Percentiles rank a stretch among this genome's conserved stretches.
These are phyloP conservation scores for Dinochytrium kinnereticum DNA, from an alignment of 371 early-diverging fungal species.

Conservation along the genomic window DNA sequence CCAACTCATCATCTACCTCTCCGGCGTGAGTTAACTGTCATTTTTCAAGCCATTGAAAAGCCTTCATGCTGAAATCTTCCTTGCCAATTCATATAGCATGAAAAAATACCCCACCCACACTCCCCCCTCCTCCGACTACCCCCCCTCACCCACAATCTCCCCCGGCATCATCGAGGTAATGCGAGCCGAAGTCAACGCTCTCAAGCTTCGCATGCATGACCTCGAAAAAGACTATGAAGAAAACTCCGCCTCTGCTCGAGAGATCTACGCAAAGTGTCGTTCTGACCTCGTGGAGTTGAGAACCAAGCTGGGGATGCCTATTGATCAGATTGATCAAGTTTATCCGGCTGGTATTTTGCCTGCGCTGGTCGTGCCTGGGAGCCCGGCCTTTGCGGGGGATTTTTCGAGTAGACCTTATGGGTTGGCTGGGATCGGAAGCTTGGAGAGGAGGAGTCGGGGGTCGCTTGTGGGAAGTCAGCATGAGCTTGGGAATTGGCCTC, in stretches of 20 bases:
- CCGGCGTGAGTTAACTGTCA: not conserved
- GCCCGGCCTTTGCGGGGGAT: not conserved
- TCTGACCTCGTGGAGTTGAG: slow-evolving; percentile 8
- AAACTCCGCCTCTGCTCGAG: not conserved
- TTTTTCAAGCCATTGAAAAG: no score
- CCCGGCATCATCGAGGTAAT: slow-evolving; percentile 19
- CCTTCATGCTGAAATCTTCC: no score
- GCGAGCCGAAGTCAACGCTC: slow-evolving; percentile 11
- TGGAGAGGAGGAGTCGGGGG: slow-evolving; percentile 12
- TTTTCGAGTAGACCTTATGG: not conserved
- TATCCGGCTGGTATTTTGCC: slow-evolving; percentile 5
- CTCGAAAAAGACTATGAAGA: slow-evolving; percentile 20
- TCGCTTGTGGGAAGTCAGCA: slow-evolving; percentile 16
- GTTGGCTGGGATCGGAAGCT: not conserved
- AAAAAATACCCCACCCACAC: slow-evolving; percentile 21
- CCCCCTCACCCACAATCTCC: slow-evolving; percentile 12
- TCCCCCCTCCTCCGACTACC: slow-evolving; percentile 13
- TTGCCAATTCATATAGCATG: not conserved
- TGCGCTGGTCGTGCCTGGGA: not conserved
- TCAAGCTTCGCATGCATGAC: slow-evolving; percentile 5
- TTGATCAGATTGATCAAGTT: not conserved
- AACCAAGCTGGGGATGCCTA: not conserved
- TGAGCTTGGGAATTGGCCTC: slow-evolving; percentile 2
- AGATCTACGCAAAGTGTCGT: not conserved
- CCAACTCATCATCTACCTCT: slow-evolving; percentile 1